A percentile compares a stretch with the other conserved stretches of the same genome.
phyloP scores from a whole-genome alignment of 2,329 filamentous ascomycete genomes.

The Phoma sp. region DNA sequence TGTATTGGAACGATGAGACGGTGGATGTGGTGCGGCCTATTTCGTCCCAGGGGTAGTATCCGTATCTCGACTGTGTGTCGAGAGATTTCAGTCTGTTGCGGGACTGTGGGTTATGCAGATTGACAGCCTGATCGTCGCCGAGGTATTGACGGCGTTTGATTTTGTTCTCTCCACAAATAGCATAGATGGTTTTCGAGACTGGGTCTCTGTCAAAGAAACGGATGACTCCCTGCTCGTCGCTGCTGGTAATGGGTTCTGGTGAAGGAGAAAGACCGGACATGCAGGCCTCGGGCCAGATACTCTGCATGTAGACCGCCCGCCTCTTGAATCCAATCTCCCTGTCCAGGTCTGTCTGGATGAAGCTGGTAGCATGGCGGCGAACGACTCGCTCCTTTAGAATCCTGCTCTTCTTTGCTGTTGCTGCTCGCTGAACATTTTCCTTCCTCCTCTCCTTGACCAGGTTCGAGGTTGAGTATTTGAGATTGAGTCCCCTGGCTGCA shows the following conservation, averaged over 20 bases:
- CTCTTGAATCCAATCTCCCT: constrained; percentile 37
- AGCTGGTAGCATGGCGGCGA: constrained; percentile 23
- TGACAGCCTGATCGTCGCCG: constrained; percentile 2
- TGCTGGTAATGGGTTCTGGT: constrained; percentile 19
- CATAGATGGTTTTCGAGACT: constrained; percentile 31
- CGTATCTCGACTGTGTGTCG: constrained; percentile 19
- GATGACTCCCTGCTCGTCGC: constrained; percentile 14
- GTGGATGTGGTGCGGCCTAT: constrained; percentile 34
- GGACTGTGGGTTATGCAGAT: neutral
- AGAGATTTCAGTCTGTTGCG: constrained; percentile 1
- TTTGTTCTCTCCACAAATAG: constrained; percentile 32
- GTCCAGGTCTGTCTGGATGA: constrained; percentile 30
- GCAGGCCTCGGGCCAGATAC: constrained; percentile 39
- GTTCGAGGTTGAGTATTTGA: constrained; percentile 53
- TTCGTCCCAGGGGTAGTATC: constrained; percentile 33
- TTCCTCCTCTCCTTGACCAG: constrained; percentile 47
- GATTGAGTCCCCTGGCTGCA: constrained; percentile 38
- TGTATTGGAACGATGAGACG: constrained; percentile 41
- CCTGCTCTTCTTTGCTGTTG: constrained; percentile 16
- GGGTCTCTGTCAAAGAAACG: constrained; percentile 41
- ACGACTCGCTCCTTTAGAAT: constrained; percentile 36
- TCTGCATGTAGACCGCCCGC: constrained; percentile 27
- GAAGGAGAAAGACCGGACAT: constrained; percentile 20
- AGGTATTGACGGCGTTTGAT: constrained; percentile 23
- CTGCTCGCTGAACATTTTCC: constrained; percentile 25